These are phyloP conservation scores for Eucalyptus camaldulensis DNA, from an alignment of 345 rosid genomes.

Conservation along the genomic window DNA sequence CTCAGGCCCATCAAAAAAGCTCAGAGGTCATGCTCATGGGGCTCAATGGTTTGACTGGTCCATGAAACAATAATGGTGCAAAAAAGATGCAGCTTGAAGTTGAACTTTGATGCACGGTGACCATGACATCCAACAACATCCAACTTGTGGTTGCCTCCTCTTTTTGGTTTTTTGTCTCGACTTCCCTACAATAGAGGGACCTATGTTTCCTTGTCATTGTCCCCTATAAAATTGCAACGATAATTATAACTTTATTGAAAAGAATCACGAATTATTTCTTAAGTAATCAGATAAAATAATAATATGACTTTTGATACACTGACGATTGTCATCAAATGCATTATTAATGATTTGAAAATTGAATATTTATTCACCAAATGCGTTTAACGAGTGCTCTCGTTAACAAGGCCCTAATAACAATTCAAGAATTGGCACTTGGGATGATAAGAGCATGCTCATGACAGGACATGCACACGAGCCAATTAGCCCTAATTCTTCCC, in stretches of 20 bases:
- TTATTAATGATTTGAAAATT: background rate
- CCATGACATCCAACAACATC: background rate
- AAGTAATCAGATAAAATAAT: background rate
- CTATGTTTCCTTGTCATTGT: background rate
- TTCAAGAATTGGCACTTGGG: background rate
- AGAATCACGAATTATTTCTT: background rate
- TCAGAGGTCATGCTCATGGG: background rate
- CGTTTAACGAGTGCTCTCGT: background rate
- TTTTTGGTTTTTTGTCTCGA: background rate
- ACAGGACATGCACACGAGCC: background rate
- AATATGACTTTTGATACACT: background rate
- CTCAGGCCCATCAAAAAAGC: background rate
- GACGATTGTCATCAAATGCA: background rate
- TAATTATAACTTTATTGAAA: background rate
- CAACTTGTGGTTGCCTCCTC: background rate
- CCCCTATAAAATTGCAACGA: background rate
- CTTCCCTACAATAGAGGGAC: background rate
- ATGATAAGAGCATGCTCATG: background rate
- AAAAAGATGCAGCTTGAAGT: background rate
- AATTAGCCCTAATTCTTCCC: background rate
- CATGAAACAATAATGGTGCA: background rate
- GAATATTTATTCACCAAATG: background rate
- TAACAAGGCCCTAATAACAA: background rate
- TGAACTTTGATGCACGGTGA: background rate
- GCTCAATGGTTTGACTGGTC: background rate